A percentile compares a stretch with the other conserved stretches of the same genome.
Evolutionary conservation across 31 red algal species (phyloP).

Genomic region (Bonnemaisonia californica): DNA sequence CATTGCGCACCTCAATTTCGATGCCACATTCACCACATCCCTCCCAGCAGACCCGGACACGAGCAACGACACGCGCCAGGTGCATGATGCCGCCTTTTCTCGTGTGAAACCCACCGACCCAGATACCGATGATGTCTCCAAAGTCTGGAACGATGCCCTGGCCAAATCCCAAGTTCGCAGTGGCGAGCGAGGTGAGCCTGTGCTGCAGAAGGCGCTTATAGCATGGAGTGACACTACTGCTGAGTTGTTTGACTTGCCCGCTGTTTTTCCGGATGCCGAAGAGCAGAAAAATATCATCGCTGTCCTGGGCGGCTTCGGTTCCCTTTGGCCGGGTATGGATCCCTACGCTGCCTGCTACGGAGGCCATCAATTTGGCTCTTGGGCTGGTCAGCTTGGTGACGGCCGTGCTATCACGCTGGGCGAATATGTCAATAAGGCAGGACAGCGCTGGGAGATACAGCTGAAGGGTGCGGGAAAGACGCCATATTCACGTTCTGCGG

Average conservation of each 20-base stretch:
- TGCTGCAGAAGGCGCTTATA: conserved; percentile 61
- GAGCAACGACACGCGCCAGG: conserved; percentile 70
- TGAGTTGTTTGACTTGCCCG: conserved; percentile 51
- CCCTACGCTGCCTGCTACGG: conserved; percentile 94
- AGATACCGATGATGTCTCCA: conserved; percentile 33
- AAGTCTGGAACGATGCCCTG: conserved; percentile 35
- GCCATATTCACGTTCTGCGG: conserved; percentile 93
- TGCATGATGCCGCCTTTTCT: conserved; percentile 66
- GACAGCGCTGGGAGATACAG: conserved; percentile 87
- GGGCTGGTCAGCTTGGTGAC: conserved; percentile 99
- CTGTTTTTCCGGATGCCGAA: conserved; percentile 37
- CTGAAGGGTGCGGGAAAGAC: conserved; percentile 98
- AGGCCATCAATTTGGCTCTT: conserved; percentile 98
- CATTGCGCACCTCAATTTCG: conserved; percentile 50
- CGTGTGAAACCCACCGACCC: conserved; percentile 67
- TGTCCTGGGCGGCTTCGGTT: conserved; percentile 65
- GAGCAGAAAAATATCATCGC: conserved; percentile 44
- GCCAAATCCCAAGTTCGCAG: conserved; percentile 26
- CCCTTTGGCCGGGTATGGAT: conserved; percentile 68
- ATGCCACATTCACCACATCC: conserved; percentile 62
- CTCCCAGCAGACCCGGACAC: conserved; percentile 70
- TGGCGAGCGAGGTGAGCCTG: conserved; percentile 39
- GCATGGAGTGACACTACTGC: conserved; percentile 73
- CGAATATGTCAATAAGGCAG: conserved; percentile 73
- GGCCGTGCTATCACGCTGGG: conserved; percentile 95